These are phyloP conservation scores for Paramecium sexaurelia DNA, from an alignment of 73 alveolate species.

Conservation along the genomic window DNA sequence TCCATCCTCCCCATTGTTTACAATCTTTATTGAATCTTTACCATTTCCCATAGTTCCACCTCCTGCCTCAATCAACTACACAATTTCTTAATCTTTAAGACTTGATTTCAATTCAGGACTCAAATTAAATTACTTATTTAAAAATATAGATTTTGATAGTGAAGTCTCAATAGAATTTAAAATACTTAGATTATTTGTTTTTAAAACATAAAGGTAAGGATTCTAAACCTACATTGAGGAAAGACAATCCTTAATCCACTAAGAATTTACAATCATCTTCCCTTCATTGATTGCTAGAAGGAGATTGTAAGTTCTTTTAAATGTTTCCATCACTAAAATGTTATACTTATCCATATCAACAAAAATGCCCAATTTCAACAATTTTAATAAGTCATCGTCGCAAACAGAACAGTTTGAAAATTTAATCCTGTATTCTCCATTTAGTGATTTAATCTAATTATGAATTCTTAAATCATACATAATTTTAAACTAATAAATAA, in stretches of 20 bases:
- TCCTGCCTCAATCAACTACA: conserved; percentile 6
- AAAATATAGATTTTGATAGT: neutral
- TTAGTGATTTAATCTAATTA: neutral
- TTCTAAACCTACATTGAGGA: neutral
- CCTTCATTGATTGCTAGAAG: conserved; percentile 40
- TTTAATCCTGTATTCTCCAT: neutral
- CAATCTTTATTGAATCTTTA: neutral
- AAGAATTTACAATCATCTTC: conserved; percentile 1
- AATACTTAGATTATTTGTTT: neutral
- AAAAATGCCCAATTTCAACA: conserved; percentile 17
- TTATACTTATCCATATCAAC: conserved; percentile 5
- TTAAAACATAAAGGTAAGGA: conserved; percentile 29
- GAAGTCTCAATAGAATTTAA: neutral
- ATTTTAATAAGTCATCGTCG: neutral
- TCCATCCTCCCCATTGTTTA: neutral
- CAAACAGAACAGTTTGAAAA: neutral
- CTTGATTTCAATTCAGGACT: neutral
- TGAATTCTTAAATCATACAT: neutral
- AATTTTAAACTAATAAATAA: neutral
- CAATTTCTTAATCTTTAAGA: neutral
- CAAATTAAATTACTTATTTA: neutral
- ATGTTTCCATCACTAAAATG: conserved; percentile 39
- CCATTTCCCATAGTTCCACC: neutral
- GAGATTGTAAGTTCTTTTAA: conserved; percentile 1
- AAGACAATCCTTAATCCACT: conserved; percentile 23